These are phyloP conservation scores for Plantago rigida DNA, from an alignment of 305 asterid genomes.

Conservation along the genomic window DNA sequence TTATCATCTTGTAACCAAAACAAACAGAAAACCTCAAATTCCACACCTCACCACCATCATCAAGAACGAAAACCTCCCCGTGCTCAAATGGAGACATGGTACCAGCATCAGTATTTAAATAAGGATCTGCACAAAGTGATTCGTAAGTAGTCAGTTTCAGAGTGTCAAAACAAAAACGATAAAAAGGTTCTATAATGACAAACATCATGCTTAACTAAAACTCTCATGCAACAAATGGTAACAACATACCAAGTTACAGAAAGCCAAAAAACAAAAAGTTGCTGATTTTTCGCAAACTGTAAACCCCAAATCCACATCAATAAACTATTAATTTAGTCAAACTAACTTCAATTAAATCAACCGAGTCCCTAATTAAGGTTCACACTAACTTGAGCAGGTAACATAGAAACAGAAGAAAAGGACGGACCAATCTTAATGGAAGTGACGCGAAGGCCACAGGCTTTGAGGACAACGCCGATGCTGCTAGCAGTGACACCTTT, in stretches of 20 bases:
- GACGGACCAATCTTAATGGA: conserved; percentile 80
- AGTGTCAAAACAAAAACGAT: neutral
- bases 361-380: too few species aligned
- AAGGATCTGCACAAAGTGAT: conserved; percentile 54
- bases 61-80: conserved; percentile 90
- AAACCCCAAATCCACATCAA: too few species aligned
- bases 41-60: conserved; percentile 94
- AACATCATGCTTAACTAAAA: neutral
- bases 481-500: conserved; percentile 99
- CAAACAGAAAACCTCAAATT: neutral
- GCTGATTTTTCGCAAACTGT: too few species aligned
- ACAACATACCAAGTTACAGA: too few species aligned
- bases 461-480: conserved; percentile 86
- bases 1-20: neutral
- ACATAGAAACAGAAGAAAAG: neutral
- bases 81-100: conserved; percentile 99
- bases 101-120: conserved; percentile 87
- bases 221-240: too few species aligned
- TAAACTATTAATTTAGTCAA: too few species aligned
- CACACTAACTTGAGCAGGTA: neutral
- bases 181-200: neutral
- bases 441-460: conserved; percentile 91
- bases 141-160: neutral
- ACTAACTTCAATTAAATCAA: too few species aligned
- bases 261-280: too few species aligned